A percentile compares a stretch with the other conserved stretches of the same genome.
phyloP scores from a whole-genome alignment of 148 eudicot species.

The Pharnaceum exiguum region DNA sequence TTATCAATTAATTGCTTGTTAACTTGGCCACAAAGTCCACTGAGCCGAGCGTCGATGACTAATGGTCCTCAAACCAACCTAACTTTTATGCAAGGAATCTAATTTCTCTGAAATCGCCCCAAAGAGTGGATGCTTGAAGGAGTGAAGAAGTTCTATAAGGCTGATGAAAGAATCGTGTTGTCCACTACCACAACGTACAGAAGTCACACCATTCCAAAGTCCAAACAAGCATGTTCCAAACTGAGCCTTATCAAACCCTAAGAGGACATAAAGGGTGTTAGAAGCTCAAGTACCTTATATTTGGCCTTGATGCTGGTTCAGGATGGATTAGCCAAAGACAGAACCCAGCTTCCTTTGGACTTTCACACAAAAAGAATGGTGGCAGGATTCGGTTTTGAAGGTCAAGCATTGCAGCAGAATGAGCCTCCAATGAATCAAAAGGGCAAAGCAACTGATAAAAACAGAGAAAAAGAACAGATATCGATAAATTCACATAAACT shows the following conservation, averaged over 20 bases:
- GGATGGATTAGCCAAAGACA: conserved; percentile 79
- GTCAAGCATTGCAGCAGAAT: conserved; percentile 51
- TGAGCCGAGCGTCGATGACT: too few species aligned
- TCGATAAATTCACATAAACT: not conserved
- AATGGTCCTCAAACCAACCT: too few species aligned
- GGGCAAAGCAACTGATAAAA: conserved; percentile 49
- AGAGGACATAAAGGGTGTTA: not conserved
- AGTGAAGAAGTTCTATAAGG: too few species aligned
- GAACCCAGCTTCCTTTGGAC: conserved; percentile 65
- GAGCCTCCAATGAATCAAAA: conserved; percentile 48
- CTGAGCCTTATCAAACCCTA: not conserved
- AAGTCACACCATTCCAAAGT: not conserved
- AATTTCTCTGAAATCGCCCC: too few species aligned
- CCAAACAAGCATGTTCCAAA: not conserved
- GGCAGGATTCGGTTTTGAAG: conserved; percentile 60
- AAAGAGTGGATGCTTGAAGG: too few species aligned
- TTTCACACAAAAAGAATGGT: conserved; percentile 49
- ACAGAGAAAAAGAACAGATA: not conserved
- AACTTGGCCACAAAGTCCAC: too few species aligned
- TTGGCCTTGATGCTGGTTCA: conserved; percentile 61
- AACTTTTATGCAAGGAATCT: too few species aligned
- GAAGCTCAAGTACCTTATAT: conserved; percentile 31
- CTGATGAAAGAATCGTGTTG: too few species aligned
- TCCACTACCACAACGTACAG: not conserved
- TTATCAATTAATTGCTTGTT: too few species aligned